Evolutionary conservation across 768 basidiomycete species (phyloP).

Genomic region (Suillus bovinus): DNA sequence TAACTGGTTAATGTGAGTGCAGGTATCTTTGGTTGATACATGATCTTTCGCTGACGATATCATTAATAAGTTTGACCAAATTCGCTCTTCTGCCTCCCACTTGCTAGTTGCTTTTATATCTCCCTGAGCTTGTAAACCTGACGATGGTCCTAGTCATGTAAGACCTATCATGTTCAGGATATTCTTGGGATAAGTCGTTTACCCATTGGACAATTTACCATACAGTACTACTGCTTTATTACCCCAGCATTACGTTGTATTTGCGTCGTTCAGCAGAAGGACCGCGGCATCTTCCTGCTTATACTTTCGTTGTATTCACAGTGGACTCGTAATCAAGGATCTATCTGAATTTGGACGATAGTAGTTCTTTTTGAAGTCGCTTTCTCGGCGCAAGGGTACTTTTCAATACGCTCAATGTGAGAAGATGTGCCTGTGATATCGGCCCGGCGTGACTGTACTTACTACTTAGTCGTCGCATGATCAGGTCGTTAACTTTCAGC

Average conservation of each 20-base stretch:
- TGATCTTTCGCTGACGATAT: neutral
- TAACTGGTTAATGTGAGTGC: neutral
- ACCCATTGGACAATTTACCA: slow-evolving; percentile 27
- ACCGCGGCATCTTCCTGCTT: slow-evolving; percentile 6
- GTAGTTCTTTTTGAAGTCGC: neutral
- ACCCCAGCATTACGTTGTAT: slow-evolving; percentile 20
- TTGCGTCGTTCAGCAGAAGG: neutral
- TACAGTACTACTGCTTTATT: slow-evolving; percentile 33
- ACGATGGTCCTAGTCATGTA: slow-evolving; percentile 21
- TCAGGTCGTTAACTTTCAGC: too few relatives aligned
- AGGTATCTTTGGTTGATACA: neutral
- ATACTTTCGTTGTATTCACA: slow-evolving; percentile 15
- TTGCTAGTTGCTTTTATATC: slow-evolving; percentile 3
- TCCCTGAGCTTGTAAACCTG: neutral
- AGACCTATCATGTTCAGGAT: slow-evolving; percentile 25
- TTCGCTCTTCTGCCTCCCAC: neutral
- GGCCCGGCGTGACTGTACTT: too few relatives aligned
- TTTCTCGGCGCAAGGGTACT: neutral
- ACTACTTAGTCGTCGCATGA: too few relatives aligned
- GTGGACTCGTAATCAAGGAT: slow-evolving; percentile 16
- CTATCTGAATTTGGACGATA: slow-evolving; percentile 9
- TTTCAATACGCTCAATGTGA: neutral
- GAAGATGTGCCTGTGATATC: too few relatives aligned
- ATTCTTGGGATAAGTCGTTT: slow-evolving; percentile 20
- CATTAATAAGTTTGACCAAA: neutral